These are phyloP conservation scores for Artemisia annua DNA, from an alignment of 129 eudicot genomes.

Conservation along the genomic window DNA sequence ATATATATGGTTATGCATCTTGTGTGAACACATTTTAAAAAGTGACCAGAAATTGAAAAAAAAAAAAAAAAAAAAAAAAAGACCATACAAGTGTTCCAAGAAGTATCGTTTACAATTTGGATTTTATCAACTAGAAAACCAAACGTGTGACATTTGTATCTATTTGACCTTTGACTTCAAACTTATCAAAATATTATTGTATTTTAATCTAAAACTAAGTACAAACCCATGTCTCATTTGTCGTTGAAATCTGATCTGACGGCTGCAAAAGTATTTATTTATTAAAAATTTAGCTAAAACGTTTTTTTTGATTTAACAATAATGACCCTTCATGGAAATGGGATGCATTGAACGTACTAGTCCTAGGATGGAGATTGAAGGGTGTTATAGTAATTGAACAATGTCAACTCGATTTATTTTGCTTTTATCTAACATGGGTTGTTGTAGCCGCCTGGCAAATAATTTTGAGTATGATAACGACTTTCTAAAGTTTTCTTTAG, in stretches of 20 bases:
- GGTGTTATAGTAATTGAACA: constrained; percentile 13
- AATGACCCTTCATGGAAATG: constrained; percentile 13
- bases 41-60: not conserved
- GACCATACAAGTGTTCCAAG: constrained; percentile 21
- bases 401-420: not conserved
- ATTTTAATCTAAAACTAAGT: constrained; percentile 1
- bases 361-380: not conserved
- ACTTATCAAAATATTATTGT: constrained; percentile 13
- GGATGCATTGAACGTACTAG: constrained; percentile 11
- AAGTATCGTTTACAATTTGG: constrained; percentile 26
- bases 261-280: constrained; percentile 16
- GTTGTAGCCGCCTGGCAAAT: constrained; percentile 18
- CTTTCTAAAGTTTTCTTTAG: not conserved
- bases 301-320: not conserved
- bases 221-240: constrained; percentile 13
- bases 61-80: too few relatives aligned
- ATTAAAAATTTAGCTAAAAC: not conserved
- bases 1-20: too few relatives aligned
- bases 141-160: constrained; percentile 29
- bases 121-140: constrained; percentile 18
- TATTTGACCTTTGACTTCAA: constrained; percentile 35
- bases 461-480: not conserved
- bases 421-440: constrained; percentile 24
- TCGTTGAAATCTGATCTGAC: constrained; percentile 38
- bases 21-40: not conserved